Evolutionary conservation across 176 grass and related monocot genomes (phyloP).

Genomic region (Ampelocalamus luodianensis): DNA sequence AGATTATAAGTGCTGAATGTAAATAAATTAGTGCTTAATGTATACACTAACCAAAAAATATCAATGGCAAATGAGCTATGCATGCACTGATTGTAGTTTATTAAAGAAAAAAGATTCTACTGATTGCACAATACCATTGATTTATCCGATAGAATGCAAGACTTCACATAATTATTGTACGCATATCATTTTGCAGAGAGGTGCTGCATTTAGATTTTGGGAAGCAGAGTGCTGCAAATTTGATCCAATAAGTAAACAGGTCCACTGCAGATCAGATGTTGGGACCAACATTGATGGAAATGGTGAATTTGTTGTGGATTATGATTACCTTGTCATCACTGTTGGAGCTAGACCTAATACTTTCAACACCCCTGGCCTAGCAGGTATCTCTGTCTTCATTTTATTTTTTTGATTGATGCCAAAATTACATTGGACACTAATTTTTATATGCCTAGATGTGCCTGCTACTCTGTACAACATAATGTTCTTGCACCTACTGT

Average conservation of each 20-base stretch:
- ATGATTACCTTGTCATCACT: slow-evolving; percentile 81
- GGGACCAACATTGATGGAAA: slow-evolving; percentile 76
- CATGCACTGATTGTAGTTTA: too few species aligned
- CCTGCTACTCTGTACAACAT: slow-evolving; percentile 11
- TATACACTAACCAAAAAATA: too few species aligned
- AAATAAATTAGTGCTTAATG: too few species aligned
- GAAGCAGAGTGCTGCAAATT: slow-evolving; percentile 95
- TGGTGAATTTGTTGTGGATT: slow-evolving; percentile 83
- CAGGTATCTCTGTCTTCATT: not conserved
- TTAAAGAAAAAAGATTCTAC: too few species aligned
- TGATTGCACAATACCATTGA: not conserved
- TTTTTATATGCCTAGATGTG: not conserved
- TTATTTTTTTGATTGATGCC: not conserved
- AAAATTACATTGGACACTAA: not conserved
- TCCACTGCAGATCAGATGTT: slow-evolving; percentile 70
- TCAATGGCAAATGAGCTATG: too few species aligned
- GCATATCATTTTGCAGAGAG: slow-evolving; percentile 59
- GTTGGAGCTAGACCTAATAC: slow-evolving; percentile 89
- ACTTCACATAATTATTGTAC: not conserved
- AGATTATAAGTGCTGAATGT: too few species aligned
- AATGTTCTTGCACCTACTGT: not conserved
- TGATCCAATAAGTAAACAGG: slow-evolving; percentile 69
- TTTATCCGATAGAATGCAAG: slow-evolving; percentile 3
- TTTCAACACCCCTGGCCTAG: slow-evolving; percentile 85
- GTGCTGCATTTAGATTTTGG: slow-evolving; percentile 74